These are phyloP conservation scores for Irpex lacteus DNA, from an alignment of 1,284 basidiomycete species.

Conservation along the genomic window DNA sequence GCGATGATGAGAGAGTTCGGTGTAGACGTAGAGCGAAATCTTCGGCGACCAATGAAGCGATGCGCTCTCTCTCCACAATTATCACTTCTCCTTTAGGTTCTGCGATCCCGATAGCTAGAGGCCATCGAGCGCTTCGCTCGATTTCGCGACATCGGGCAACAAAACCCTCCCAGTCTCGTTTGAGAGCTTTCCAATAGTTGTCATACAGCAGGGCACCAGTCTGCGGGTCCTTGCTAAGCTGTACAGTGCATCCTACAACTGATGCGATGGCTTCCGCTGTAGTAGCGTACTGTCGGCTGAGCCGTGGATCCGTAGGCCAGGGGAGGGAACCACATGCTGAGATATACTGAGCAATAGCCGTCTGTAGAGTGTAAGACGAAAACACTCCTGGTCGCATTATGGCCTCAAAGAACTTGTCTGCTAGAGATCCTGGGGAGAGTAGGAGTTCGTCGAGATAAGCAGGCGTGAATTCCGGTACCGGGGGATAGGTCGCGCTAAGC, in stretches of 20 bases:
- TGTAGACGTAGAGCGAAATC: constrained; percentile 66
- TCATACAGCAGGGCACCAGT: constrained; percentile 79
- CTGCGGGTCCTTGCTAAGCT: constrained; percentile 67
- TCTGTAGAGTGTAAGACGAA: constrained; percentile 75
- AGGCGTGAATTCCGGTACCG: constrained; percentile 78
- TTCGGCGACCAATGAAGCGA: constrained; percentile 59
- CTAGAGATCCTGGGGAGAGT: constrained; percentile 65
- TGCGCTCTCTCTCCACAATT: constrained; percentile 76
- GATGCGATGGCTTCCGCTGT: constrained; percentile 76
- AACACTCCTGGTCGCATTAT: constrained; percentile 87
- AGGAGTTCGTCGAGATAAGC: constrained; percentile 83
- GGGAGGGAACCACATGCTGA: constrained; percentile 67
- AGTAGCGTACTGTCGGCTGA: constrained; percentile 60
- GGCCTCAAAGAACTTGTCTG: constrained; percentile 77
- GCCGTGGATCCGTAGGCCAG: constrained; percentile 50
- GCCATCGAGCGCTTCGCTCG: constrained; percentile 83
- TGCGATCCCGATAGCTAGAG: constrained; percentile 62
- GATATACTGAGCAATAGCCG: constrained; percentile 81
- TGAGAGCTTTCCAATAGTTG: constrained; percentile 80
- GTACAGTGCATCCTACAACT: constrained; percentile 85
- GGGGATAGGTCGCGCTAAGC: constrained; percentile 53
- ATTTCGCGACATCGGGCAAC: constrained; percentile 85
- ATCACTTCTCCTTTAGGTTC: constrained; percentile 50
- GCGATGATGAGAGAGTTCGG: constrained; percentile 37
- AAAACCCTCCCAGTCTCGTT: constrained; percentile 92